Base-by-base conservation (phyloP, 2,329 filamentous ascomycete species). In the Scleromitrula shiraiana region DNA sequence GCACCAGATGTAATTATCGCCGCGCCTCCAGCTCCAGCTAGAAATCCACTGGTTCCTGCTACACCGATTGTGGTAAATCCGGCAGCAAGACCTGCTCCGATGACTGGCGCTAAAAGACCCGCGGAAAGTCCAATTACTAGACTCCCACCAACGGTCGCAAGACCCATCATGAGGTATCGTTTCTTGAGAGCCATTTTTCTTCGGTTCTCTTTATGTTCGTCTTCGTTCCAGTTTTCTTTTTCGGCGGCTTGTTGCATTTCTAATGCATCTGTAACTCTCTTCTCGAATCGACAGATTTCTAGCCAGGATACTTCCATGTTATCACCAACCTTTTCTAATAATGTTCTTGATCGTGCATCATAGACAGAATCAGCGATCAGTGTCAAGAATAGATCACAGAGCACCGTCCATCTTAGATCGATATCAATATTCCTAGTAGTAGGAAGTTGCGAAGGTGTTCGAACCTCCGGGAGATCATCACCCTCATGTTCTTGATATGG, bases 171-270 rank as follows among this genome's bases (percentile, higher is more conserved):
- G 64, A 95, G 82, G 62, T 95, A 88, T 59, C 90, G 82, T 57
- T 80, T 80, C 64, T 86, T 95, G 51, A 90, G 72, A 1, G 87
- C 88, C 61, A 80, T 70, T 65, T 96, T 95, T 43, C 87, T 78
- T 39, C 93, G 80, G 50, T 74, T 78, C 65, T 95, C 88, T 75
- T 97, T 88, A 64, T 97, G 89, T 55, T 94, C 88, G 9, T 93
- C 84, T 65, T 98, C 93, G 56, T 96, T 94, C 93, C 93, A 98
- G 54, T 91, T 95, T 68, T 98, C 93, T 61, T 91, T 94, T 54
- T 89, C 85, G 5, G 88, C 88, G 39, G 86, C 82, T 66, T 97
- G 89, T 67, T 97, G 91, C 88, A 98, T 96, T 67, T 98, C 93
- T 19, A 98, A 72, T 1, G 93, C 89, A 67, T 98, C 93, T 7